Evolutionary conservation across 805 yeast species (phyloP).

Genomic region (Candida coquimbonensis): DNA sequence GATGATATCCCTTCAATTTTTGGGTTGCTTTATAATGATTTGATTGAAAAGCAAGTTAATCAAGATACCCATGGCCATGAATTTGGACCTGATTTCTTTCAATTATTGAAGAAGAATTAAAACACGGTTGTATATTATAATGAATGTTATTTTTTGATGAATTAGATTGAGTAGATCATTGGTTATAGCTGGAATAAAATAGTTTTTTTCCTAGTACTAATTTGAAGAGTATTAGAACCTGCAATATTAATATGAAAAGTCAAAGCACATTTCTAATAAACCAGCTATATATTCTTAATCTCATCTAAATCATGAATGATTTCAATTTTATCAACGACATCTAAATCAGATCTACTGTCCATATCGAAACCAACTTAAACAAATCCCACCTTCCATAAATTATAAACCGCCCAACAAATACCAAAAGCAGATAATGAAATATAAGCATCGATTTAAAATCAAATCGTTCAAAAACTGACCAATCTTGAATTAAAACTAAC

Average conservation of each 20-base stretch:
- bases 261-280: too few relatives aligned
- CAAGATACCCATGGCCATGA: constrained; percentile 17
- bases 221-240: too few relatives aligned
- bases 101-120: constrained; percentile 2
- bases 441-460: constrained; percentile 51
- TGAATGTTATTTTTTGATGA: background rate
- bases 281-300: too few relatives aligned
- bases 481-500: constrained; percentile 40
- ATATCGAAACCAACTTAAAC: constrained; percentile 36
- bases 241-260: too few relatives aligned
- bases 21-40: constrained; percentile 31
- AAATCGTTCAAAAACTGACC: constrained; percentile 43
- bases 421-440: constrained; percentile 53
- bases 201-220: too few relatives aligned
- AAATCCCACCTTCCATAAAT: constrained; percentile 33
- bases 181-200: too few relatives aligned
- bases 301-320: background rate
- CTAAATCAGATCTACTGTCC: constrained; percentile 40
- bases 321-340: constrained; percentile 7
- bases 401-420: constrained; percentile 33
- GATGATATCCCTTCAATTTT: constrained; percentile 32
- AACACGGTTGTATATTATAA: background rate
- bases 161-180: background rate
- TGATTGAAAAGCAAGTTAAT: constrained; percentile 16
- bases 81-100: constrained; percentile 21